phyloP scores from a whole-genome alignment of 208 protist genomes.

The Leishmania major region DNA sequence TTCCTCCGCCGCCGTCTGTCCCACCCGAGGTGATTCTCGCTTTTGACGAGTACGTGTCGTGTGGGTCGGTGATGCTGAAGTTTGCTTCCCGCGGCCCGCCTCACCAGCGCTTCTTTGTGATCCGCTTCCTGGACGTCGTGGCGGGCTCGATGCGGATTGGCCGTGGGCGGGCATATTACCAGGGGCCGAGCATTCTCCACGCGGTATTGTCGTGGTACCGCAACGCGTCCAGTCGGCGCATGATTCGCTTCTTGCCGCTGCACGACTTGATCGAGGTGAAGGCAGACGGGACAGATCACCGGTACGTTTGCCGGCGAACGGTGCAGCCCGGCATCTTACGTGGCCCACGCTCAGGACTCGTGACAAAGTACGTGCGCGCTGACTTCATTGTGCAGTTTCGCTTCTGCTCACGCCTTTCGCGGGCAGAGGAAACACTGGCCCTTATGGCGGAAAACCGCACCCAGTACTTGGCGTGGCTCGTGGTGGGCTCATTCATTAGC shows the following conservation, averaged over 20 bases:
- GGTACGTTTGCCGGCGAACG: slow-evolving; percentile 48
- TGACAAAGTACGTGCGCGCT: slow-evolving; percentile 44
- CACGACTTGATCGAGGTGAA: slow-evolving; percentile 51
- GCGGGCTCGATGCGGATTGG: not conserved
- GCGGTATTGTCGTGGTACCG: slow-evolving; percentile 60
- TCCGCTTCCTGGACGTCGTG: slow-evolving; percentile 56
- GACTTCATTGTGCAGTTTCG: slow-evolving; percentile 62
- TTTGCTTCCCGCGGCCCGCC: slow-evolving; percentile 54
- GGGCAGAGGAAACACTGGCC: slow-evolving; percentile 54
- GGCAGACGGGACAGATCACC: slow-evolving; percentile 44
- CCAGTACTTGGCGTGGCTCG: slow-evolving; percentile 59
- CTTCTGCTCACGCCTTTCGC: slow-evolving; percentile 45
- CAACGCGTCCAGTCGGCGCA: slow-evolving; percentile 38
- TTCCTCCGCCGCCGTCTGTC: slow-evolving; percentile 32
- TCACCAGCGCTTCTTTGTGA: slow-evolving; percentile 62
- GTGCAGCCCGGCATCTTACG: slow-evolving; percentile 44
- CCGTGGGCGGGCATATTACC: not conserved
- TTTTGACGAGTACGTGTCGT: slow-evolving; percentile 65
- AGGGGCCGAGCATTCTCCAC: slow-evolving; percentile 19
- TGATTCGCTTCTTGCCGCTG: slow-evolving; percentile 66
- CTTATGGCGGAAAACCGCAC: slow-evolving; percentile 50
- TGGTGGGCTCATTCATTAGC: slow-evolving; percentile 68
- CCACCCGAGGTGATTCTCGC: slow-evolving; percentile 66
- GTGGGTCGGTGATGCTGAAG: slow-evolving; percentile 57
- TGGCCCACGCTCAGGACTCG: slow-evolving; percentile 28